These are phyloP conservation scores for Xylariaceae sp. DNA, from an alignment of 2,329 filamentous ascomycete species.

Conservation along the genomic window DNA sequence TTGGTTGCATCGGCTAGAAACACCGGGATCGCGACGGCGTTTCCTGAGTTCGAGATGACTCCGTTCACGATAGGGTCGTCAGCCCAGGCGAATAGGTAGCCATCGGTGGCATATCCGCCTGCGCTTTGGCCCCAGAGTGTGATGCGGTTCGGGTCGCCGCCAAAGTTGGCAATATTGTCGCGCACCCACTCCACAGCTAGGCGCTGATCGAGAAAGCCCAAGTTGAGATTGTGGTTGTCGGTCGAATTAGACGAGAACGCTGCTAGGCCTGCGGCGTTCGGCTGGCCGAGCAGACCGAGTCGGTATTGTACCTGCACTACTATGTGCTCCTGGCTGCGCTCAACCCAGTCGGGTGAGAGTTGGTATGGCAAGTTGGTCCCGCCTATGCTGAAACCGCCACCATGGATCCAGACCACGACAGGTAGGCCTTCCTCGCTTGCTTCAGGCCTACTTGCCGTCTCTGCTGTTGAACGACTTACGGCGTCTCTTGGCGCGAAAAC, in stretches of 20 bases:
- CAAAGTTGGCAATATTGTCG: slow-evolving; percentile 43
- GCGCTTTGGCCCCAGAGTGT: slow-evolving; percentile 56
- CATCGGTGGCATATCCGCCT: slow-evolving; percentile 39
- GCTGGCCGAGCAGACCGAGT: slow-evolving; percentile 38
- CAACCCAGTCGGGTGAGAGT: slow-evolving; percentile 24
- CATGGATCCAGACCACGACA: slow-evolving; percentile 28
- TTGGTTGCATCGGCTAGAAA: slow-evolving; percentile 7
- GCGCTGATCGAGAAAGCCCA: slow-evolving; percentile 53
- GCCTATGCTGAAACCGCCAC: slow-evolving; percentile 19
- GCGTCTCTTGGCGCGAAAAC: slow-evolving; percentile 22
- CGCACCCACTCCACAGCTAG: slow-evolving; percentile 64
- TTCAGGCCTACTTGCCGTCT: neutral
- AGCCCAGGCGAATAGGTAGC: slow-evolving; percentile 13
- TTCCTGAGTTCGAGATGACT: slow-evolving; percentile 8
- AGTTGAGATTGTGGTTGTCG: slow-evolving; percentile 45
- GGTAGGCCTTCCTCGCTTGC: slow-evolving; percentile 11
- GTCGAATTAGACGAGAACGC: neutral
- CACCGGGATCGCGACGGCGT: neutral
- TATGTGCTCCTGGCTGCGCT: slow-evolving; percentile 27
- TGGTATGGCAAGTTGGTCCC: slow-evolving; percentile 26
- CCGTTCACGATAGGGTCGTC: slow-evolving; percentile 11
- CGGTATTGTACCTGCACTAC: slow-evolving; percentile 34
- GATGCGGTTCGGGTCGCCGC: slow-evolving; percentile 41
- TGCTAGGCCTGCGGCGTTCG: slow-evolving; percentile 25
- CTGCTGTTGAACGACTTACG: neutral